phyloP scores from a whole-genome alignment of 2,329 filamentous ascomycete species.

The Beauveria asiatica region DNA sequence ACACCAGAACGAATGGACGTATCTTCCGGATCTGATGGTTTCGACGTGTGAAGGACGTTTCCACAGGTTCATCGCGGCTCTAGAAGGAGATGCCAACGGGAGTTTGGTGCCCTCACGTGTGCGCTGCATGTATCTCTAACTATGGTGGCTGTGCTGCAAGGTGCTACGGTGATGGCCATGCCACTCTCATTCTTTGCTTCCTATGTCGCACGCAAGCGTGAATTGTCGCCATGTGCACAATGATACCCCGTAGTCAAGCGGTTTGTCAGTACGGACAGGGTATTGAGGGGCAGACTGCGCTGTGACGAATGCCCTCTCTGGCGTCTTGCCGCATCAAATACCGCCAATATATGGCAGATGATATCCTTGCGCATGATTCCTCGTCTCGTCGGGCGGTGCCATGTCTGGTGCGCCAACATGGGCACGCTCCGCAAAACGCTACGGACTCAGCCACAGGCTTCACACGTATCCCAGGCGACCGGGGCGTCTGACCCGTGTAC shows the following conservation, averaged over 20 bases:
- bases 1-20: neutral
- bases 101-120: neutral
- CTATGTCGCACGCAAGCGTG: neutral
- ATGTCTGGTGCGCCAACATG: neutral
- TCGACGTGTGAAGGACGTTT: neutral
- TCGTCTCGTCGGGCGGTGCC: neutral
- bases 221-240: neutral
- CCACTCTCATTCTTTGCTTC: neutral
- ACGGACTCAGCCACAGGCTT: neutral
- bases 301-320: neutral
- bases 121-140: neutral
- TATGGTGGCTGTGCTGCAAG: neutral
- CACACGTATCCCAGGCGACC: neutral
- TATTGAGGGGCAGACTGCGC: neutral
- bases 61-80: neutral
- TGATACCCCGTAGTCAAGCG: neutral
- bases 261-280: neutral
- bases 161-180: no score
- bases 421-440: neutral
- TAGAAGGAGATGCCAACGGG: neutral
- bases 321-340: neutral
- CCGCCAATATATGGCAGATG: neutral
- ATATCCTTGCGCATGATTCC: neutral
- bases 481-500: no score
- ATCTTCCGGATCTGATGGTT: neutral